These are phyloP conservation scores for Amyloporia xantha DNA, from an alignment of 768 basidiomycete genomes.

Conservation along the genomic window DNA sequence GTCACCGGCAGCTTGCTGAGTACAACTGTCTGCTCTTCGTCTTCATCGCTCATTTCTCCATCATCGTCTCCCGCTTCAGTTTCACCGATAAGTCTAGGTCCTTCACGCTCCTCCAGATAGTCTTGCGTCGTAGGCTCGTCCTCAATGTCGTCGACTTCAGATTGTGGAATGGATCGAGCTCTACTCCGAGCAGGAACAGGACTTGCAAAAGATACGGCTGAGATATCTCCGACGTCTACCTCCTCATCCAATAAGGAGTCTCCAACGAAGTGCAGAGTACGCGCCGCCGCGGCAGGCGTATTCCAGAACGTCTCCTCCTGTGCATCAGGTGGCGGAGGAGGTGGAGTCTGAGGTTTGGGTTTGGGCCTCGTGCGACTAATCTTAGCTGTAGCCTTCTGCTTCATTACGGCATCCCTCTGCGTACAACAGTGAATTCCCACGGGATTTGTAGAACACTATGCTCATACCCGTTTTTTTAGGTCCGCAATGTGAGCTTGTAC, in stretches of 20 bases:
- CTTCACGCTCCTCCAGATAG: background rate
- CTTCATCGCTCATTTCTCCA: background rate
- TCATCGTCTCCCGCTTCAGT: background rate
- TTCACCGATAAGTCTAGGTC: background rate
- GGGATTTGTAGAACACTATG: background rate
- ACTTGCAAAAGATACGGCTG: conserved; percentile 33
- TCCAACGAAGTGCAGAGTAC: conserved; percentile 57
- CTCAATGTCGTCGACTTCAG: conserved; percentile 4
- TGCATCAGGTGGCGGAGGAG: conserved; percentile 21
- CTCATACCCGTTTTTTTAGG: conserved; percentile 33
- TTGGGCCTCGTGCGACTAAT: conserved; percentile 14
- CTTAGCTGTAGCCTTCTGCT: conserved; percentile 12
- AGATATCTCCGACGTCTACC: conserved; percentile 42
- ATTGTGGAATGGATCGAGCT: background rate
- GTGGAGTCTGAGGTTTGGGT: conserved; percentile 16
- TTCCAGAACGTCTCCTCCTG: conserved; percentile 60
- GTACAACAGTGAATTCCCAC: background rate
- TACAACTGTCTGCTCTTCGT: background rate
- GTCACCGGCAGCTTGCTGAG: background rate
- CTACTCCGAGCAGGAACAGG: conserved; percentile 23
- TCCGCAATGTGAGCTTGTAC: conserved; percentile 37
- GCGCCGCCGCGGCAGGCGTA: conserved; percentile 47
- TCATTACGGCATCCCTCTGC: conserved; percentile 25
- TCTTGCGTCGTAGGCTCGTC: conserved; percentile 6
- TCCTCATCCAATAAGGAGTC: conserved; percentile 58